Percentiles rank a stretch among this genome's conserved stretches.
These are phyloP conservation scores for Sporothrix schenckii DNA, from an alignment of 2,329 filamentous ascomycete genomes.

Conservation along the genomic window DNA sequence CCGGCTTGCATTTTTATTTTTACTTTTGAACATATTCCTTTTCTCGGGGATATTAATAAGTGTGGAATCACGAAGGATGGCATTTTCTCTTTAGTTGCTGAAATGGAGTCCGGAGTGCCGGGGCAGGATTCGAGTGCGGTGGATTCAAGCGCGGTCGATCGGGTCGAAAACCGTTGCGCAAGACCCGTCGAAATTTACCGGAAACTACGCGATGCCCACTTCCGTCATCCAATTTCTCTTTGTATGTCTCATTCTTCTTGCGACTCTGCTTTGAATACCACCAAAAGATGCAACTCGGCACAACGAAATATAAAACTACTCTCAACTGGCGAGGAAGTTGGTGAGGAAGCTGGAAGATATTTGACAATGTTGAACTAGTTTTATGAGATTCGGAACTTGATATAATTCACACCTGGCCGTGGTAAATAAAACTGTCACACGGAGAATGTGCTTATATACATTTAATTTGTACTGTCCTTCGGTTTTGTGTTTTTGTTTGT, in stretches of 20 bases:
- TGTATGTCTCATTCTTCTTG: not conserved
- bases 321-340: no score
- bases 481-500: no score
- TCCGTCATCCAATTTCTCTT: not conserved
- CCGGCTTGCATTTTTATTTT: not conserved
- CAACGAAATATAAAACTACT: not conserved
- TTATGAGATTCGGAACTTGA: no score
- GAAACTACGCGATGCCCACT: constrained; percentile 4
- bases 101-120: not conserved
- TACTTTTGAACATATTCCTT: not conserved
- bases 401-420: no score
- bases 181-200: constrained; percentile 1
- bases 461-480: no score
- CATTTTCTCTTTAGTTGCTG: no score
- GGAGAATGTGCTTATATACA: no score
- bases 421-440: no score
- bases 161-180: not conserved
- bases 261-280: not conserved
- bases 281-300: not conserved
- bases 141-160: not conserved
- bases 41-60: constrained; percentile 3
- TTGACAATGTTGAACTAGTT: no score
- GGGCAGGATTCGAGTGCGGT: constrained; percentile 4
- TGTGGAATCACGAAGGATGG: not conserved
- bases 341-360: no score